Conservation (phyloP, 805 yeast genomes). For the Lachancea waltii region DNA sequence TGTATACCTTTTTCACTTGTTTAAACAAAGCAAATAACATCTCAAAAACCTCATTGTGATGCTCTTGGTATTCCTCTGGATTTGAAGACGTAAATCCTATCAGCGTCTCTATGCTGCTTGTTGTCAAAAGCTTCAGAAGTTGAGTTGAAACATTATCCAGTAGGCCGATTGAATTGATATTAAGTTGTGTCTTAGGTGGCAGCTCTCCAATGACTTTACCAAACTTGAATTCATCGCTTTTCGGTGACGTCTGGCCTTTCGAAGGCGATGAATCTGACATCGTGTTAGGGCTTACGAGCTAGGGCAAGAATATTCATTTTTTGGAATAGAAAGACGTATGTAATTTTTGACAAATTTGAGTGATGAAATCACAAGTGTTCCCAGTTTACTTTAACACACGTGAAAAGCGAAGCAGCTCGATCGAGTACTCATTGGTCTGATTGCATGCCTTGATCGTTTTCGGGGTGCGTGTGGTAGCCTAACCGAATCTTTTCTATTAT, state of each 20-base stretch:
- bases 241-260: background rate
- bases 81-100: constrained; percentile 62
- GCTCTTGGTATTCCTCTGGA: constrained; percentile 57
- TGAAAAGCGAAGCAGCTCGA: too few species aligned
- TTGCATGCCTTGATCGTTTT: too few species aligned
- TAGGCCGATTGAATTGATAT: constrained; percentile 64
- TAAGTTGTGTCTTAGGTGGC: constrained; percentile 51
- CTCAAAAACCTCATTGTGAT: constrained; percentile 55
- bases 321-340: too few species aligned
- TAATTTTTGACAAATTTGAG: too few species aligned
- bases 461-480: too few species aligned
- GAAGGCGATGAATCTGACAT: background rate
- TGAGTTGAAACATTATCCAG: constrained; percentile 81
- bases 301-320: background rate
- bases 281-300: background rate
- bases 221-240: constrained; percentile 8
- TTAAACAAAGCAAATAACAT: constrained; percentile 71
- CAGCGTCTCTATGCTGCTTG: constrained; percentile 70
- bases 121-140: constrained; percentile 61
- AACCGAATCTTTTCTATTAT: too few species aligned
- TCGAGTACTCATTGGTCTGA: too few species aligned
- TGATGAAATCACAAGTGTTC: too few species aligned
- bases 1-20: constrained; percentile 63
- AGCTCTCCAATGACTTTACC: constrained; percentile 22
- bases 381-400: too few species aligned